A percentile compares a stretch with the other conserved stretches of the same genome.
Evolutionary conservation across 169 alveolate genomes (phyloP).

Genomic region (Eimeria mitis): DNA sequence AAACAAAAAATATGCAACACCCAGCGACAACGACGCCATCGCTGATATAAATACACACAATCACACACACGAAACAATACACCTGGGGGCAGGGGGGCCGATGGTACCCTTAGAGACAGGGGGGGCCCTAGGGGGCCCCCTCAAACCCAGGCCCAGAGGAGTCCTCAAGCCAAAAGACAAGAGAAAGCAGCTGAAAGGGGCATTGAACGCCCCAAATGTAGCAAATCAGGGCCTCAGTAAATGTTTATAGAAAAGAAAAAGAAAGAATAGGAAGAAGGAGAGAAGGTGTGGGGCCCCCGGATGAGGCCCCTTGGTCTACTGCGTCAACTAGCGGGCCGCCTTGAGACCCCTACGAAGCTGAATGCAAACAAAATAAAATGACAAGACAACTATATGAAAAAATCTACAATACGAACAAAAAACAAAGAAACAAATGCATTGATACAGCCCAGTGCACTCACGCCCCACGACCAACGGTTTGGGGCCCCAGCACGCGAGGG

Average conservation of each 20-base stretch:
- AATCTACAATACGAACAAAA: background rate
- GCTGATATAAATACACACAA: background rate
- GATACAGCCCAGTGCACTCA: no score
- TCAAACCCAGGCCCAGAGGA: background rate
- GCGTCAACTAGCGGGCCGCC: no score
- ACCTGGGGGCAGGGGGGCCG: no score
- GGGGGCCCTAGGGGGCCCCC: slow-evolving; percentile 26
- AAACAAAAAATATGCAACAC: background rate
- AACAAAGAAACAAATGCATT: background rate
- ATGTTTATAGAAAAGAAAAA: background rate
- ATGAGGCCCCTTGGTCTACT: no score
- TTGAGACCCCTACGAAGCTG: background rate
- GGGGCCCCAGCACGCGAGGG: background rate
- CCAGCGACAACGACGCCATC: slow-evolving; percentile 15
- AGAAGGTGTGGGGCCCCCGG: no score
- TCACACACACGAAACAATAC: background rate
- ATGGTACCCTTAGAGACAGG: background rate
- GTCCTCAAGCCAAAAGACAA: background rate
- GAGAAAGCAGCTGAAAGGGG: no score
- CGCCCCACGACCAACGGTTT: no score
- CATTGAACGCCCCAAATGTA: no score
- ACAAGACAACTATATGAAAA: no score
- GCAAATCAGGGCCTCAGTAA: background rate
- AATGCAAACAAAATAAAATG: background rate
- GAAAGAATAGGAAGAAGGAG: no score